Conservation (phyloP, 192 early-diverging fungal species). For the Cetraspora pellucida region DNA sequence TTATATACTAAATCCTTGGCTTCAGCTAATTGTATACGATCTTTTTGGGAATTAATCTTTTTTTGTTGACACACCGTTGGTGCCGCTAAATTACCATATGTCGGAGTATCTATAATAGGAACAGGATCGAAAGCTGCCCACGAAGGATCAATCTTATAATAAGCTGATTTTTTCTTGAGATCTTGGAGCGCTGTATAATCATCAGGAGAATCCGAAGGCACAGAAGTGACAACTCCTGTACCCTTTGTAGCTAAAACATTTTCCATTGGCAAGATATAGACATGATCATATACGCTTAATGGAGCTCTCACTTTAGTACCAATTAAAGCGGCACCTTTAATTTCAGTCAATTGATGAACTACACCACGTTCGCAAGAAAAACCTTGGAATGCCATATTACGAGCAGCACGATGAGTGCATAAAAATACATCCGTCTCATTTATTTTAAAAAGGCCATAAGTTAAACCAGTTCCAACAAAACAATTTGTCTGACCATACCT, state of each 20-base stretch:
- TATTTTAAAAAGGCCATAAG: constrained; percentile 87
- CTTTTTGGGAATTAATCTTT: constrained; percentile 98
- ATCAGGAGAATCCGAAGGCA: constrained; percentile 98
- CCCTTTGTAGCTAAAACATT: constrained; percentile 94
- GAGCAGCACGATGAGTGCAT: constrained; percentile 88
- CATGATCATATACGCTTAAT: constrained; percentile 69
- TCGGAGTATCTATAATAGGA: constrained; percentile 85
- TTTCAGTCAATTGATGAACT: constrained; percentile 68
- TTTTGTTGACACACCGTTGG: constrained; percentile 82
- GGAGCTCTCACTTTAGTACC: constrained; percentile 92
- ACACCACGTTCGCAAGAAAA: constrained; percentile 72
- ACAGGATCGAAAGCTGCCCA: constrained; percentile 86
- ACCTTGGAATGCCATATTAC: constrained; percentile 97
- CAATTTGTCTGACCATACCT: constrained; percentile 97
- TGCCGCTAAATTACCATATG: constrained; percentile 85
- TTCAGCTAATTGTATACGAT: constrained; percentile 85
- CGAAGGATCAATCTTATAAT: constrained; percentile 84
- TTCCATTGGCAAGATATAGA: constrained; percentile 98
- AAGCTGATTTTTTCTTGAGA: constrained; percentile 90
- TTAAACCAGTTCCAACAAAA: constrained; percentile 89
- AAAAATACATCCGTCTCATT: constrained; percentile 83
- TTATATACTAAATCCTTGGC: constrained; percentile 97
- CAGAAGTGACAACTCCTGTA: constrained; percentile 98
- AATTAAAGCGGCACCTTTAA: constrained; percentile 79
- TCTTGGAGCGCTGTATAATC: constrained; percentile 92